These are phyloP conservation scores for Opeltia flavorubescens DNA, from an alignment of 495 filamentous ascomycete genomes.

Conservation along the genomic window DNA sequence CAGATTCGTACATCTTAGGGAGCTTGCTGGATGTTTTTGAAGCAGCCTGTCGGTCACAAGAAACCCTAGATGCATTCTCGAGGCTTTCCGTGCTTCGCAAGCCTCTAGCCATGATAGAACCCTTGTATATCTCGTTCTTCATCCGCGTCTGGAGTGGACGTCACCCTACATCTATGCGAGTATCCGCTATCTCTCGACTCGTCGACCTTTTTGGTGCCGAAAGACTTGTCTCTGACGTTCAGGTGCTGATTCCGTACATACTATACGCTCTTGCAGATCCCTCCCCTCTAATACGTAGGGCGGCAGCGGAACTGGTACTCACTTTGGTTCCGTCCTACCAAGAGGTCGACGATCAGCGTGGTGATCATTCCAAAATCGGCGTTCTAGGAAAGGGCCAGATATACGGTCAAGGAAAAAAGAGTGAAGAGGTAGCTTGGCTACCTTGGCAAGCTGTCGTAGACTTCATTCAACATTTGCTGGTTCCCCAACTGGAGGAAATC, in stretches of 20 bases:
- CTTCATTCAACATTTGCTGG: conserved; percentile 47
- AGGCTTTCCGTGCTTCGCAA: conserved; percentile 43
- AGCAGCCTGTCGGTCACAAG: conserved; percentile 34
- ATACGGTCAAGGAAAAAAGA: conserved; percentile 39
- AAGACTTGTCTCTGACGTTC: conserved; percentile 46
- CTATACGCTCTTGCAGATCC: conserved; percentile 60
- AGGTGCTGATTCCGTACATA: conserved; percentile 64
- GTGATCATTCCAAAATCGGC: conserved; percentile 21
- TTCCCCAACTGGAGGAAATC: conserved; percentile 68
- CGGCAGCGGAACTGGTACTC: conserved; percentile 50
- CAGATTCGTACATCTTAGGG: conserved; percentile 13
- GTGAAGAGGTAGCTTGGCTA: conserved; percentile 43
- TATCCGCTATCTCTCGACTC: conserved; percentile 49
- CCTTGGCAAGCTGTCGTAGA: conserved; percentile 37
- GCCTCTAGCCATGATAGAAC: conserved; percentile 36
- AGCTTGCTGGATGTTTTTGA: conserved; percentile 49
- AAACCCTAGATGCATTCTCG: conserved; percentile 41
- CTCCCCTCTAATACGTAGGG: conserved; percentile 55
- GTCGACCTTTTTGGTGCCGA: conserved; percentile 36
- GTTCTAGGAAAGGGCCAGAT: conserved; percentile 39
- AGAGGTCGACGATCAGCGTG: conserved; percentile 21
- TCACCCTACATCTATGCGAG: conserved; percentile 50
- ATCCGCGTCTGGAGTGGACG: conserved; percentile 57
- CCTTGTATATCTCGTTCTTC: conserved; percentile 65
- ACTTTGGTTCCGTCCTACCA: conserved; percentile 24